These are phyloP conservation scores for Lasiosphaeris hirsuta DNA, from an alignment of 495 filamentous ascomycete species.

Conservation along the genomic window DNA sequence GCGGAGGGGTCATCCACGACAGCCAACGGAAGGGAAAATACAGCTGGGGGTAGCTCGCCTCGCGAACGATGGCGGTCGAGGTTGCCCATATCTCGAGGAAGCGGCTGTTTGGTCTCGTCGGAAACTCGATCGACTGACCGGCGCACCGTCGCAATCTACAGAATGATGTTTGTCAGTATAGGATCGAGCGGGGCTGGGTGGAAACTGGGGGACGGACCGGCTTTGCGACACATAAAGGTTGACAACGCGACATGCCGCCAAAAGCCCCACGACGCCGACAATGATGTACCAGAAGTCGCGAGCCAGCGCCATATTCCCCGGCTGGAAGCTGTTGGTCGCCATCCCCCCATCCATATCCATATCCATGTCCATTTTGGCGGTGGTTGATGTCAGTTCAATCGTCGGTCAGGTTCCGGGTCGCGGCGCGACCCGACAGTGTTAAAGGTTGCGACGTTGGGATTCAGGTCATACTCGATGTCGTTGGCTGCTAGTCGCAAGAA, in stretches of 20 bases:
- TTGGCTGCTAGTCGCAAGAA: too few species aligned
- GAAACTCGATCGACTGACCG: constrained; percentile 42
- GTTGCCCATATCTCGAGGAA: constrained; percentile 61
- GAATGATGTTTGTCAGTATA: not conserved
- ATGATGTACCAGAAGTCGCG: constrained; percentile 51
- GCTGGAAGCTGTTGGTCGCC: constrained; percentile 32
- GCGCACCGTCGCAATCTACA: constrained; percentile 38
- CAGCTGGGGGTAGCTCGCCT: constrained; percentile 62
- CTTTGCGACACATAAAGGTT: constrained; percentile 34
- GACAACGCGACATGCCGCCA: constrained; percentile 35
- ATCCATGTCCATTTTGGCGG: constrained; percentile 31
- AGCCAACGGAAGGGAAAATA: constrained; percentile 49
- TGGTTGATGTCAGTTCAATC: not conserved
- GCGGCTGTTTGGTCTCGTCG: constrained; percentile 61
- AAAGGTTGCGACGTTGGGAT: too few species aligned
- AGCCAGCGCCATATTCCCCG: constrained; percentile 41
- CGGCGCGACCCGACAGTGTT: not conserved
- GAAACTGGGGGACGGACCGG: constrained; percentile 26
- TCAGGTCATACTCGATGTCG: too few species aligned
- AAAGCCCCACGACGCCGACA: constrained; percentile 36
- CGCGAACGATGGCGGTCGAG: constrained; percentile 62
- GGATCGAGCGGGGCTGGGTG: not conserved
- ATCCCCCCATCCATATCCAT: constrained; percentile 29
- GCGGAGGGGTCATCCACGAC: constrained; percentile 51
- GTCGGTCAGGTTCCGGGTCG: not conserved